Conservation (phyloP, 768 basidiomycete genomes). For the Boletales sp. region DNA sequence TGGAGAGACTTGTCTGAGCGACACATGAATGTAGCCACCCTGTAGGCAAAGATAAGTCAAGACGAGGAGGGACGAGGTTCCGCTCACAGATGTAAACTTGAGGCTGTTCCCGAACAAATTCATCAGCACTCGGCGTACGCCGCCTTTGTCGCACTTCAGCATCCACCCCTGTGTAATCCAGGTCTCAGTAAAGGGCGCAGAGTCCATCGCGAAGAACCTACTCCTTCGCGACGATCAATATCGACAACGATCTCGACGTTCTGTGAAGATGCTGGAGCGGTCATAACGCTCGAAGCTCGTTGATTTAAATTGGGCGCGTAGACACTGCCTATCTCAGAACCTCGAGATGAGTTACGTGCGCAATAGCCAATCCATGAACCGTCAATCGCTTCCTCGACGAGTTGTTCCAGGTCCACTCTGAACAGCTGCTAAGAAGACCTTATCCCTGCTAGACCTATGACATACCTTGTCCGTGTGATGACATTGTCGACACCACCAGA, state of each 20-base stretch:
- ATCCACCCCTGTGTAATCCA: slow-evolving; percentile 65
- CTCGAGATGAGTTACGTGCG: slow-evolving; percentile 67
- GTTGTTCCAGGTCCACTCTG: slow-evolving; percentile 72
- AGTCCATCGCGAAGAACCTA: slow-evolving; percentile 30
- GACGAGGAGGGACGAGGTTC: neutral
- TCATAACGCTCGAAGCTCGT: slow-evolving; percentile 39
- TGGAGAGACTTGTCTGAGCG: slow-evolving; percentile 69
- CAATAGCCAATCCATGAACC: slow-evolving; percentile 93
- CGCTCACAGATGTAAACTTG: slow-evolving; percentile 80
- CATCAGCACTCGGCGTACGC: slow-evolving; percentile 89
- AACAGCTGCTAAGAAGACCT: neutral
- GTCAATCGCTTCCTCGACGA: slow-evolving; percentile 87
- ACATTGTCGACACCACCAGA: slow-evolving; percentile 74
- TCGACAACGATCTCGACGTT: slow-evolving; percentile 88
- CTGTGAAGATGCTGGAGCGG: slow-evolving; percentile 30
- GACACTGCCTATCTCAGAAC: slow-evolving; percentile 87
- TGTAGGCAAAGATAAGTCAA: slow-evolving; percentile 28
- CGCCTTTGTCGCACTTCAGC: slow-evolving; percentile 87
- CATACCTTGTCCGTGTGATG: slow-evolving; percentile 64
- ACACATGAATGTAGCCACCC: slow-evolving; percentile 86
- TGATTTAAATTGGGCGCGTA: slow-evolving; percentile 72
- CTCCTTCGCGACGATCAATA: slow-evolving; percentile 68
- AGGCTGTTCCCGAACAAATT: slow-evolving; percentile 93
- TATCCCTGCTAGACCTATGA: slow-evolving; percentile 6
- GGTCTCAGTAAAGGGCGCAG: slow-evolving; percentile 6